Conservation (phyloP, 768 basidiomycete genomes). For the Tulasnella sp. region DNA sequence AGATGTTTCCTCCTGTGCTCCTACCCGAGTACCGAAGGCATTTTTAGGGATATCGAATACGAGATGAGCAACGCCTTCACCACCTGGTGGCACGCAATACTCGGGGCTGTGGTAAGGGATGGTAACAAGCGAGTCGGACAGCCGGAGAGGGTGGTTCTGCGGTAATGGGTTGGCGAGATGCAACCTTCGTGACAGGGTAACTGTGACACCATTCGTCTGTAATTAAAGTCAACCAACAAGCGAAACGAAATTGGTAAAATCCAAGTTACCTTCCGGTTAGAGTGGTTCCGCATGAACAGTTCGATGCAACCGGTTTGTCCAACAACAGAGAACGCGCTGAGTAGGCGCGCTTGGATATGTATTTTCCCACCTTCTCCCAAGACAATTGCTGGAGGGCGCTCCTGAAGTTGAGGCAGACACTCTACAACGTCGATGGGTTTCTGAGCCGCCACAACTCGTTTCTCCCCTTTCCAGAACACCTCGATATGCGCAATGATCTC, state of each 20-base stretch:
- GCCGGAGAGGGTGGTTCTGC: slow-evolving; percentile 38
- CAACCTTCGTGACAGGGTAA: slow-evolving; percentile 49
- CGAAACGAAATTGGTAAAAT: slow-evolving; percentile 3
- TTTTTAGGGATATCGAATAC: slow-evolving; percentile 65
- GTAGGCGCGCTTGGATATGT: slow-evolving; percentile 56
- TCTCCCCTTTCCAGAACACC: slow-evolving; percentile 66
- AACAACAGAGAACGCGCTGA: slow-evolving; percentile 50
- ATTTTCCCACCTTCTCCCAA: slow-evolving; percentile 72
- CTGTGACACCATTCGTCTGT: slow-evolving; percentile 55
- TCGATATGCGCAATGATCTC: slow-evolving; percentile 60
- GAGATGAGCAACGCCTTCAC: slow-evolving; percentile 65
- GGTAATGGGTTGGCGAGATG: slow-evolving; percentile 34
- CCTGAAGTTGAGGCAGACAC: slow-evolving; percentile 26
- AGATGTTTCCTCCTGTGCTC: slow-evolving; percentile 34
- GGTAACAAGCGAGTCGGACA: slow-evolving; percentile 54
- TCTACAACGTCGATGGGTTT: slow-evolving; percentile 56
- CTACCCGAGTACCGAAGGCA: slow-evolving; percentile 54
- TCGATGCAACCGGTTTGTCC: slow-evolving; percentile 63
- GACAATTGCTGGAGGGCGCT: slow-evolving; percentile 28
- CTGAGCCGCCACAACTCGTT: slow-evolving; percentile 49
- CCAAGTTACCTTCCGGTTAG: slow-evolving; percentile 53
- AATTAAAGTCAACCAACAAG: not conserved
- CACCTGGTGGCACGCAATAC: slow-evolving; percentile 59
- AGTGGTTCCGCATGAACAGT: slow-evolving; percentile 71
- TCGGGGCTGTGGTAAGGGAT: slow-evolving; percentile 64